A percentile compares a stretch with the other conserved stretches of the same genome.
These are phyloP conservation scores for Rhododendron molle DNA, from an alignment of 148 eudicot species.

Conservation along the genomic window DNA sequence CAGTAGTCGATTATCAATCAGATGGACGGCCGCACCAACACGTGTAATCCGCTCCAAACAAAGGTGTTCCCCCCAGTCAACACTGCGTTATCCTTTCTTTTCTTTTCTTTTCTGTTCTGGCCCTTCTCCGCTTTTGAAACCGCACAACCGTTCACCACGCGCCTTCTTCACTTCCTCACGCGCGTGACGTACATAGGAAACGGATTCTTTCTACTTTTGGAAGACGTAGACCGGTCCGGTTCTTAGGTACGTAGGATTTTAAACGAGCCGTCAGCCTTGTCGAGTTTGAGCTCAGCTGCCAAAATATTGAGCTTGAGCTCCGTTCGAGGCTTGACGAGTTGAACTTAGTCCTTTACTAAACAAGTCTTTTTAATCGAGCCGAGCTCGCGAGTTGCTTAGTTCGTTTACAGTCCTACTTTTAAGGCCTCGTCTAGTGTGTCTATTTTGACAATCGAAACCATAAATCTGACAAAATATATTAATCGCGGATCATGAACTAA, in stretches of 20 bases:
- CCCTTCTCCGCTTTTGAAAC: not conserved
- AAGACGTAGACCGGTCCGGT: not conserved
- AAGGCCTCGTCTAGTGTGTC: too few relatives aligned
- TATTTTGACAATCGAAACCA: too few relatives aligned
- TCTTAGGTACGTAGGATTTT: too few relatives aligned
- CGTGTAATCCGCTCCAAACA: not conserved
- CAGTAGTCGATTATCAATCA: not conserved
- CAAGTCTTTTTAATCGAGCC: too few relatives aligned
- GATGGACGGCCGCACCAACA: not conserved
- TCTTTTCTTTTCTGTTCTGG: not conserved
- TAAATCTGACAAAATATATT: too few relatives aligned
- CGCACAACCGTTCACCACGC: not conserved
- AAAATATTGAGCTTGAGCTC: too few relatives aligned
- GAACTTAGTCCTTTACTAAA: too few relatives aligned
- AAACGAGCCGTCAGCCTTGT: too few relatives aligned
- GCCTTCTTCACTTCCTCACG: not conserved
- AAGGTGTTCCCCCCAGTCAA: not conserved
- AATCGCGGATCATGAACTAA: too few relatives aligned
- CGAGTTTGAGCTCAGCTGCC: too few relatives aligned
- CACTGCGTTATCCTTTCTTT: constrained; percentile 2
- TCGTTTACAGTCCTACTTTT: too few relatives aligned
- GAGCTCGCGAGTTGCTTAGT: accelerated
- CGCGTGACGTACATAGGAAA: not conserved
- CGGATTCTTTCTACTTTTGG: not conserved
- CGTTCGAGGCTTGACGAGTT: too few relatives aligned